phyloP scores from a whole-genome alignment of 1,139 yeast genomes.

The Saccharomycopsis hybrid region DNA sequence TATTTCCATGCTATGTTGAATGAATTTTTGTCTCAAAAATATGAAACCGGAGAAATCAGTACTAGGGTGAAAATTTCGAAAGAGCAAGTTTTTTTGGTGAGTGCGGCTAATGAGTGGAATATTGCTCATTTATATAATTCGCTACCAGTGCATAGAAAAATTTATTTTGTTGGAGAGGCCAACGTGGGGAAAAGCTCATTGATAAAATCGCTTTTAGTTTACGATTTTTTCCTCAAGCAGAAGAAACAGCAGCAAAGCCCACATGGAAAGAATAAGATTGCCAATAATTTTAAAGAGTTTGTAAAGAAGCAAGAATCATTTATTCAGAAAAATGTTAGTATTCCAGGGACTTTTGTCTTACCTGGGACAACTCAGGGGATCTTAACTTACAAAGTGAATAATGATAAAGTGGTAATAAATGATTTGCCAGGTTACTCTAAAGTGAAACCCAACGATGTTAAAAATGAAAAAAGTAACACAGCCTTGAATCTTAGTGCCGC shows the following conservation, averaged over 20 bases:
- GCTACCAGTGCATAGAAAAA: slow-evolving; percentile 2
- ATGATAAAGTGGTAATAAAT: slow-evolving; percentile 4
- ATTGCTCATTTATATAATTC: slow-evolving; percentile 11
- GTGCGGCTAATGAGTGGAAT: slow-evolving; percentile 14
- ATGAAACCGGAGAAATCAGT: slow-evolving; percentile 2
- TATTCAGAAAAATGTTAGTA: background rate
- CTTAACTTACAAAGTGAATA: slow-evolving; percentile 11
- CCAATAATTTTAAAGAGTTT: background rate
- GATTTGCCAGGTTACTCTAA: slow-evolving; percentile 20
- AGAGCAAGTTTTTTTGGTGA: slow-evolving; percentile 14
- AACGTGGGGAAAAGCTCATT: slow-evolving; percentile 20
- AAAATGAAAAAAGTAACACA: background rate
- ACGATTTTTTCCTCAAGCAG: slow-evolving; percentile 8
- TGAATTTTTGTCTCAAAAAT: slow-evolving; percentile 4
- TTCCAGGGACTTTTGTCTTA: slow-evolving; percentile 17
- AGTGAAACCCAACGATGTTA: background rate
- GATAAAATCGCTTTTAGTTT: slow-evolving; percentile 10
- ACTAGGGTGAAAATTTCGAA: slow-evolving; percentile 1
- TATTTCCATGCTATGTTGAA: slow-evolving; percentile 11
- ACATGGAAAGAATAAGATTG: background rate
- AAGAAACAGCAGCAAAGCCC: background rate
- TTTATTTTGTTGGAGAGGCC: slow-evolving; percentile 20
- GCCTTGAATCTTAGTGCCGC: background rate
- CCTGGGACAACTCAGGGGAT: slow-evolving; percentile 21
- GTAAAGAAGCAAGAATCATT: background rate